These are phyloP conservation scores for Lagerstroemia speciosa DNA, from an alignment of 345 rosid species.

Conservation along the genomic window DNA sequence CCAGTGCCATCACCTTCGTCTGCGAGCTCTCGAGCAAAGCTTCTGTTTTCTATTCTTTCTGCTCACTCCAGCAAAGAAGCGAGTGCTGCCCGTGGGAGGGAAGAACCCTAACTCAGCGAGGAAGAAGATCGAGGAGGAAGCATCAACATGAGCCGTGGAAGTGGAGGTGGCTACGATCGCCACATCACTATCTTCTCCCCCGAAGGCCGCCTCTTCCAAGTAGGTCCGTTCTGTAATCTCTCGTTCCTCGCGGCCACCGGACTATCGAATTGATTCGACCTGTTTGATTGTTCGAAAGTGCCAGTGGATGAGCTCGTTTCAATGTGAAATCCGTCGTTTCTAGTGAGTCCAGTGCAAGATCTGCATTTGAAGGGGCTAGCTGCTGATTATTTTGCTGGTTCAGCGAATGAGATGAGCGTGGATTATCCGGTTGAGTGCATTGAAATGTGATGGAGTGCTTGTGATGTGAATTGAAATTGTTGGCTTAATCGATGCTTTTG, in stretches of 20 bases:
- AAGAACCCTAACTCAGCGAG: conserved; percentile 1
- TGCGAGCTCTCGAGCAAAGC: too few relatives aligned
- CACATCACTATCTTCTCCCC: conserved; percentile 66
- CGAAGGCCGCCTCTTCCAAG: conserved; percentile 70
- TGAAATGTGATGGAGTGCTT: not conserved
- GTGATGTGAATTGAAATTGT: not conserved
- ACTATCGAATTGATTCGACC: not conserved
- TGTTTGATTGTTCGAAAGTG: not conserved
- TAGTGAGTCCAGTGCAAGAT: not conserved
- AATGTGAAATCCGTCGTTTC: too few relatives aligned
- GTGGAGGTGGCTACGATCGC: conserved; percentile 66
- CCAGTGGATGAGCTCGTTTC: too few relatives aligned
- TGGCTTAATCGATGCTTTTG: not conserved
- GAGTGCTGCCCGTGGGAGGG: not conserved
- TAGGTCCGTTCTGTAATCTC: conserved; percentile 22
- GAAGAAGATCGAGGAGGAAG: not conserved
- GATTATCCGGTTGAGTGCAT: not conserved
- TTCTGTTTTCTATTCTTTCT: not conserved
- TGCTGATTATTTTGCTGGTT: not conserved
- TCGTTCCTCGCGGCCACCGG: not conserved
- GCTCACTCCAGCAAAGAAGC: not conserved
- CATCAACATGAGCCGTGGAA: conserved; percentile 48
- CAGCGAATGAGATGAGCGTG: not conserved
- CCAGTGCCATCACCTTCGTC: too few relatives aligned
- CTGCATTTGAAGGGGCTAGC: not conserved